A percentile compares a stretch with the other conserved stretches of the same genome.
Evolutionary conservation across 2,329 filamentous ascomycete genomes (phyloP).

Genomic region (Trichoderma polysporum): DNA sequence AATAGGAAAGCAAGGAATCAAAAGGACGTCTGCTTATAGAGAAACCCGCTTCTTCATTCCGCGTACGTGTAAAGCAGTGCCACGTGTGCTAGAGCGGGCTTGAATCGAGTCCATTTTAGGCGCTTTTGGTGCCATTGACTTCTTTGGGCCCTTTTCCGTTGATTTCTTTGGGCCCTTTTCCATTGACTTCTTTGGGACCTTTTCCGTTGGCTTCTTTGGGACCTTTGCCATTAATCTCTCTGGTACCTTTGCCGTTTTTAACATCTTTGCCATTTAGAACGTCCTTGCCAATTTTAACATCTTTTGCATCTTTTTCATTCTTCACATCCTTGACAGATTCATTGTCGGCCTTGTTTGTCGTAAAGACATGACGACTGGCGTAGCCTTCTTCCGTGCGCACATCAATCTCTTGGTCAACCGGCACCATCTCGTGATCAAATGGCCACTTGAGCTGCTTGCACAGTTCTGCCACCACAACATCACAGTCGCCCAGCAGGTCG

Average conservation of each 20-base stretch:
- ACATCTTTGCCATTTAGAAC: background rate
- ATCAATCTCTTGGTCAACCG: slow-evolving; percentile 60
- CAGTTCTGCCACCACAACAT: slow-evolving; percentile 84
- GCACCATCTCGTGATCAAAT: slow-evolving; percentile 79
- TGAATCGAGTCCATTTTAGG: no score
- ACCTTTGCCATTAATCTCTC: background rate
- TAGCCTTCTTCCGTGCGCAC: slow-evolving; percentile 44
- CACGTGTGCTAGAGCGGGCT: no score
- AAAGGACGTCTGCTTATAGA: background rate
- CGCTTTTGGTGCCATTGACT: background rate
- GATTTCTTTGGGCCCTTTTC: no score
- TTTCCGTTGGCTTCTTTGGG: background rate
- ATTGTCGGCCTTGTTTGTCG: slow-evolving; percentile 24
- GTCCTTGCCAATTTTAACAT: background rate
- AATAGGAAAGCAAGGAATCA: background rate
- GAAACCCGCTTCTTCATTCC: background rate
- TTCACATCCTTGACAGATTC: background rate
- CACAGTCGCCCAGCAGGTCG: slow-evolving; percentile 92
- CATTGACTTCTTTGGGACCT: no score
- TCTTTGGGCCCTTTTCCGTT: no score
- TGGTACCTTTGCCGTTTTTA: background rate
- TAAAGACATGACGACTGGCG: slow-evolving; percentile 41
- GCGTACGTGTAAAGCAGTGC: no score
- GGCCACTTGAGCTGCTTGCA: slow-evolving; percentile 80
- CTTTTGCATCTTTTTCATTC: background rate